A percentile compares a stretch with the other conserved stretches of the same genome.
phyloP scores from a whole-genome alignment of 768 basidiomycete species.

The Amylocystis lapponica region DNA sequence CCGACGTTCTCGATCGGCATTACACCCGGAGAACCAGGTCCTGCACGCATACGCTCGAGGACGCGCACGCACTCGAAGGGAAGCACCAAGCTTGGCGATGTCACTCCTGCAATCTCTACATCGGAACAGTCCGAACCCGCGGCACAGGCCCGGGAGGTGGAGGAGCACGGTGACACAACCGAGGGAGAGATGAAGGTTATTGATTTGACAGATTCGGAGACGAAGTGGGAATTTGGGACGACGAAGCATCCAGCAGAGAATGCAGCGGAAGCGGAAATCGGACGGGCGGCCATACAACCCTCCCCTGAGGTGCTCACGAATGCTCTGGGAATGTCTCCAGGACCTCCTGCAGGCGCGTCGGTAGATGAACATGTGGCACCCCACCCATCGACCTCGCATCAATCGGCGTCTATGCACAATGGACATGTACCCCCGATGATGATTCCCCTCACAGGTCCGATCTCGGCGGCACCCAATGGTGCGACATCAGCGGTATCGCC shows the following conservation, averaged over 20 bases:
- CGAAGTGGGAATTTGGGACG: slow-evolving; percentile 58
- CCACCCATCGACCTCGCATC: background rate
- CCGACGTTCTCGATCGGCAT: slow-evolving; percentile 42
- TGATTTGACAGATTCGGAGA: slow-evolving; percentile 27
- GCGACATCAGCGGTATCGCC: slow-evolving; percentile 7
- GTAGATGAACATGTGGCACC: background rate
- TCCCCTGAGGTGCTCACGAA: background rate
- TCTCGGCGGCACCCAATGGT: slow-evolving; percentile 3
- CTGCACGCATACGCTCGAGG: slow-evolving; percentile 24
- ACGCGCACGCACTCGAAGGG: slow-evolving; percentile 22
- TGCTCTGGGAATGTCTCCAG: background rate
- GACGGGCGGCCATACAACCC: too few relatives aligned
- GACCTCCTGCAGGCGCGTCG: background rate
- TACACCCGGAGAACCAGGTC: slow-evolving; percentile 29
- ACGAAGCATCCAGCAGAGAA: slow-evolving; percentile 19
- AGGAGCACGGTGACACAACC: too few relatives aligned
- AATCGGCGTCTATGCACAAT: too few relatives aligned
- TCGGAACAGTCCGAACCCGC: slow-evolving; percentile 1
- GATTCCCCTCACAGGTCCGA: too few relatives aligned
- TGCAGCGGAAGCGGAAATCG: background rate
- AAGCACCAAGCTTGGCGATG: background rate
- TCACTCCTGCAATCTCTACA: slow-evolving; percentile 7
- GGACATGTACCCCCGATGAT: background rate
- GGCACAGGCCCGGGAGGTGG: slow-evolving; percentile 3
- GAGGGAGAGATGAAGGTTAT: slow-evolving; percentile 19